Evolutionary conservation across 805 yeast species (phyloP), one percentile per base, ranked within the genome.

Genomic region (Yamadazyma sp.): DNA sequence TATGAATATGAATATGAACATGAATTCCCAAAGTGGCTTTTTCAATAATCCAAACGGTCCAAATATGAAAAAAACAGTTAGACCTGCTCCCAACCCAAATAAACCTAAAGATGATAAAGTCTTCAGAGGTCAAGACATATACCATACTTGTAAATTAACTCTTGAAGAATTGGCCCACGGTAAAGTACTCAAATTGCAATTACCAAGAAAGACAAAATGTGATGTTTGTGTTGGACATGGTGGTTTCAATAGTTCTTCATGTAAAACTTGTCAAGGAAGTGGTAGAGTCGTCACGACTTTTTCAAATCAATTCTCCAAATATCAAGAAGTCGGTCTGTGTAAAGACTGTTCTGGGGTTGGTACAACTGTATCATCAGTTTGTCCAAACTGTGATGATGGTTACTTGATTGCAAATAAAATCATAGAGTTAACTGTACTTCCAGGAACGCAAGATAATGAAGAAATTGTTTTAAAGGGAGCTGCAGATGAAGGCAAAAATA

Each of bases 401-500:
- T 70, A 66, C 39, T 44, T 65, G 12, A 65, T 70, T 39, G 74
- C 64, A 28, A 63, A 73, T 22, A 75, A 74, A 39, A 65, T 80
- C 7, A 55, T 82, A 20, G 67, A 70, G 31, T 68, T 81, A 7
- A 58, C 59, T n/a, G 62, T 80, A 2, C 67, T 70, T 12, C 77
- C 79, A 3, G 89, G 89, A 2, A 62, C 76, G 26, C 56, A 58
- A 27, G 53, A 71, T 32, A 78, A 80, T 0, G 78, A 77, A 41
- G 57, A 62, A 29, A 67, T 80, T 13, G 60, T 76, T 1, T 56
- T 80, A 14, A 60, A 69, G n/a, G 75, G 79, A 5, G 80, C 75
- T 47, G 85, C 81, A 0, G 88, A 82, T 49, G 83, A 81, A 53
- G 82, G 78, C 0, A 53, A 72, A 13, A 65, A 70, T 40, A 59